Percentiles rank a stretch among this genome's conserved stretches.
These are phyloP conservation scores for Cladosporium sp. DNA, from an alignment of 2,329 filamentous ascomycete genomes.

Conservation along the genomic window DNA sequence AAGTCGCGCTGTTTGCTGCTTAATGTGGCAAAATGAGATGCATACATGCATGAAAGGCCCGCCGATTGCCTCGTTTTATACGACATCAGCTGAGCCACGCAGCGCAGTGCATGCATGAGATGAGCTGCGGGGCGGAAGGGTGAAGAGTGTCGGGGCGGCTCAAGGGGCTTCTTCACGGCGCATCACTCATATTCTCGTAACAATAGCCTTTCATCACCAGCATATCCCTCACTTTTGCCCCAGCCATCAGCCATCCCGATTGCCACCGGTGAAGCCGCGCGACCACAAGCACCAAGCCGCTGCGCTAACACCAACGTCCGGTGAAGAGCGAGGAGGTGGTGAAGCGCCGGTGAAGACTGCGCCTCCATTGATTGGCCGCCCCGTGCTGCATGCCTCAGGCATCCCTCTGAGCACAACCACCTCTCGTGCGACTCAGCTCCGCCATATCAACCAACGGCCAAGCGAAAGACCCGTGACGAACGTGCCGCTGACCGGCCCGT, in stretches of 20 bases:
- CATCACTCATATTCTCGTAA: background rate
- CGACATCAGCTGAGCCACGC: slow-evolving; percentile 1
- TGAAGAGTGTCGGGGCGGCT: background rate
- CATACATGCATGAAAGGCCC: background rate
- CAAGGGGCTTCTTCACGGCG: background rate
- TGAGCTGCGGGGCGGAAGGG: background rate
- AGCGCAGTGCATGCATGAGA: background rate
- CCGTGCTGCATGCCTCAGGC: background rate
- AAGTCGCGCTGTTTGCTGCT: background rate
- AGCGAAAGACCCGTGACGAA: background rate
- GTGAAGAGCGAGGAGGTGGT: background rate
- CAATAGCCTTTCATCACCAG: background rate
- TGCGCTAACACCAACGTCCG: background rate
- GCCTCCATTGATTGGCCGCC: background rate
- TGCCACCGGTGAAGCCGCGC: slow-evolving; percentile 1
- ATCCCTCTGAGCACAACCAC: background rate
- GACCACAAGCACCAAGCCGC: background rate
- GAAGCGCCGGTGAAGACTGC: background rate
- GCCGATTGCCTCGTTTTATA: background rate
- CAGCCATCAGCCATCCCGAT: background rate
- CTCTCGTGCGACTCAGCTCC: slow-evolving; percentile 1
- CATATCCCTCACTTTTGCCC: background rate
- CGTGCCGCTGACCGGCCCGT: background rate
- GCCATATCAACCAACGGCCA: slow-evolving; percentile 4
- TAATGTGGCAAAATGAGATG: background rate